Base-by-base conservation (phyloP, 2,329 filamentous ascomycete genomes). In the Madurella mycetomatis region DNA sequence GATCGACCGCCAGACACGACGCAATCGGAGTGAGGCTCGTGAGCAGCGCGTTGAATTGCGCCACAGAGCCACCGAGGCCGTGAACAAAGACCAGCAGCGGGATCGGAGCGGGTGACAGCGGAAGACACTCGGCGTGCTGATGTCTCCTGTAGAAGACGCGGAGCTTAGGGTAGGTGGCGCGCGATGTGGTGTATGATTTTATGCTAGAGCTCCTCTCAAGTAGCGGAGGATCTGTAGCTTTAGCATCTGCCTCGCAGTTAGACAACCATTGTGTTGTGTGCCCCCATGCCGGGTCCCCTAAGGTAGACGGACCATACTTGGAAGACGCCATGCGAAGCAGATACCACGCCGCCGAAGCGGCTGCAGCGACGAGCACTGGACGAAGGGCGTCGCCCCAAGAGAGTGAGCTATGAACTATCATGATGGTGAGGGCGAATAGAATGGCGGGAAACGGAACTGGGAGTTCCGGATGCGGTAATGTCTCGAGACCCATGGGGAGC, bases 41-140 rank as follows among this genome's bases (percentile, higher is more conserved):
- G 15, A 97, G 73, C 5, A 97, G 74, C 31, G 88, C 83, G 52
- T 89, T 81, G 67, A 96, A 97, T 66, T 97, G 94, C 11, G 90
- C 87, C 19, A 91, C 81, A 0, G 90, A 95, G 47, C 94, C 94
- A n/a, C 92, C 94, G 9, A 97, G 79, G 1, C 94, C 94, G 66
- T 97, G 94, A 54, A 97, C 78, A 67, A 95, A 96, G 42, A 97
- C 91, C 3, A 97, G 74, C 9, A 99, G 74, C 1, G 94, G 94
- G 11, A 96, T 73, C 0, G 88, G 85, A 0, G 81, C 79, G 1
- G 90, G 88, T 57, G 84, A 78, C 41, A 76, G 80, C 2, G 90
- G 90, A 4, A 97, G 78, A 68, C 94, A 88, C 56, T 85, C 82
- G n/a, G 86, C 84, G 66, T 96, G 90, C 17, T 85, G 81, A 71